Evolutionary conservation across 345 rosid species (phyloP), one percentile per base, ranked within the genome.

Genomic region (Linum trigynum): DNA sequence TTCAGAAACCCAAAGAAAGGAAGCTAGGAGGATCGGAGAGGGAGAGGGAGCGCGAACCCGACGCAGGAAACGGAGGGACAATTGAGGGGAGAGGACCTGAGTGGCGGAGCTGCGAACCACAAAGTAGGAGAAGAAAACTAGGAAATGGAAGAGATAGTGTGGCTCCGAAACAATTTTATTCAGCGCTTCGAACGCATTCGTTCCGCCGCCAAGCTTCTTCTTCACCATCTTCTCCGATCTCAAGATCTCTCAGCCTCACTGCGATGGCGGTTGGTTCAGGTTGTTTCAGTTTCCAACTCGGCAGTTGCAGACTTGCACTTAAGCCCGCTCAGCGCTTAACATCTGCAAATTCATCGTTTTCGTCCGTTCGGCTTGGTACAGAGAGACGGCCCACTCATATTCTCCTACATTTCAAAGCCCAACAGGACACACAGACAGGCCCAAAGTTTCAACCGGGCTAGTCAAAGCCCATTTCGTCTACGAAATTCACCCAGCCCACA

Each of bases 91-190:
- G 72, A 82, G 83, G n/a, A 74, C 39, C 8, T 58, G 45, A 38
- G 82, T 42, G 7, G 83, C 72, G 38, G 89, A 83, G 78, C 40
- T 73, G 73, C 95, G 98, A 65, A 86, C 69, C 50, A 85, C 79
- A 42, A 87, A 65, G 69, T 89, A 89, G 41, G 91, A 80, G 82
- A 92, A 89, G 78, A 87, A 85, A 62, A 86, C 80, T 68, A 89
- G 74, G 73, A 84, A 82, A 77, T 92, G 91, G 70, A 63, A 77
- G 66, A 87, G 77, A 55, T 83, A 89, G 64, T 81, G 85, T 1
- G 97, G 90, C 77, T 92, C 91, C 39, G 89, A 80, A 17, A 83
- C 82, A 75, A 79, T 61, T 69, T 66, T 71, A 69, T 79, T 84
- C 71, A 82, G 62, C 81, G 61, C 69, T 67, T 78, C 84, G 70